Conservation (phyloP, 2,329 filamentous ascomycete species). For the Zymoseptoria pseudotritici region DNA sequence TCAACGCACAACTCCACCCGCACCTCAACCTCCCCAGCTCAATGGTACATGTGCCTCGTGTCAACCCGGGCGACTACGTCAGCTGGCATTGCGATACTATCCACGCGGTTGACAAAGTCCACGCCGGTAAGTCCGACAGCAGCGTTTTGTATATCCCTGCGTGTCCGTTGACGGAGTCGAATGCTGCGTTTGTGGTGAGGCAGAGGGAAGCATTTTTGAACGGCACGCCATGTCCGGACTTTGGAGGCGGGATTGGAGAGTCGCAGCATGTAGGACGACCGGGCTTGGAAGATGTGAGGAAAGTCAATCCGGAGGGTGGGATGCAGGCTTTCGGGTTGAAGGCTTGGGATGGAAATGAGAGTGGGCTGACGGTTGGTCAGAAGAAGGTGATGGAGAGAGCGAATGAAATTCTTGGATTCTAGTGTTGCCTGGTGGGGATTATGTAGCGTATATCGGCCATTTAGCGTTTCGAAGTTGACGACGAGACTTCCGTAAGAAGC, state of each 20-base stretch:
- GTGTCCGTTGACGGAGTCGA: conserved; percentile 69
- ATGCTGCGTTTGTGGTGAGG: conserved; percentile 61
- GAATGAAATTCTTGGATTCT: conserved; percentile 50
- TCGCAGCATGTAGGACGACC: conserved; percentile 39
- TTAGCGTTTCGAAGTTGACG: background rate
- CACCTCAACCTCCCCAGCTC: conserved; percentile 59
- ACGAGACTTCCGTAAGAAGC: background rate
- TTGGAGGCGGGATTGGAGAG: conserved; percentile 58
- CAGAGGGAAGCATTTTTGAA: conserved; percentile 65
- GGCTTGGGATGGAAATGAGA: conserved; percentile 42
- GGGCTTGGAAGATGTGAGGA: conserved; percentile 32
- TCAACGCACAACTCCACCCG: conserved; percentile 57
- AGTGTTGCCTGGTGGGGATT: background rate
- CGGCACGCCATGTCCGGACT: conserved; percentile 46
- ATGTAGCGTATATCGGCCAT: background rate
- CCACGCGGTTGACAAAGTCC: conserved; percentile 75
- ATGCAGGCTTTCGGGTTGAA: conserved; percentile 49
- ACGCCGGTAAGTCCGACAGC: conserved; percentile 64
- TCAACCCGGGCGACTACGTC: conserved; percentile 68
- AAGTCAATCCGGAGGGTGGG: conserved; percentile 37
- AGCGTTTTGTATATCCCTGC: conserved; percentile 80
- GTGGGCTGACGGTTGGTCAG: conserved; percentile 44
- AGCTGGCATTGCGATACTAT: conserved; percentile 67
- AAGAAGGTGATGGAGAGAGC: conserved; percentile 44
- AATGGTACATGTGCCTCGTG: conserved; percentile 64